Evolutionary conservation across 345 rosid species (phyloP).

Genomic region (Balakata baccata): DNA sequence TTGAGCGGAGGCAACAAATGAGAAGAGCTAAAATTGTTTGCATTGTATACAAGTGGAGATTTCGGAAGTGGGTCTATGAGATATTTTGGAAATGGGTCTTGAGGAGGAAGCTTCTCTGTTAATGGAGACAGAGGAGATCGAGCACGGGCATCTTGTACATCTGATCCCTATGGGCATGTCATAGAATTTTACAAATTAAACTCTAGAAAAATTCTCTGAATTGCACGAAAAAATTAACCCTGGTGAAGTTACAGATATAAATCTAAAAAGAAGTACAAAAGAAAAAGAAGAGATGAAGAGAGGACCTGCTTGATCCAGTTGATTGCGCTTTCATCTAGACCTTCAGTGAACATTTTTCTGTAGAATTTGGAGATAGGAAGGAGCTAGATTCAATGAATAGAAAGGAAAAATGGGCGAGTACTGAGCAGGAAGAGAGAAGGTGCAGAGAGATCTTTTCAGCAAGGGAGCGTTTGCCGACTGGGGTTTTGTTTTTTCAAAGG

Average conservation of each 20-base stretch:
- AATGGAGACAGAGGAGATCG: slow-evolving; percentile 62
- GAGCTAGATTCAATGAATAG: not conserved
- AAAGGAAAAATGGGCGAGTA: not conserved
- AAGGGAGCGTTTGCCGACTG: slow-evolving; percentile 23
- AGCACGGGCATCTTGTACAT: slow-evolving; percentile 40
- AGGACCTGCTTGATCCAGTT: slow-evolving; percentile 72
- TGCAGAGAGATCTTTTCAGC: slow-evolving; percentile 2
- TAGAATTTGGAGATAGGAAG: slow-evolving; percentile 2
- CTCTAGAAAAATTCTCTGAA: not conserved
- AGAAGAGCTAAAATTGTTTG: slow-evolving; percentile 35
- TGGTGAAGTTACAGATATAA: not conserved
- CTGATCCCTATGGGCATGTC: slow-evolving; percentile 32
- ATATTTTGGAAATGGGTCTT: slow-evolving; percentile 41
- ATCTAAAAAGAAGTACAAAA: not conserved
- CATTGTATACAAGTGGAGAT: slow-evolving; percentile 31
- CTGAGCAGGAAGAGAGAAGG: not conserved
- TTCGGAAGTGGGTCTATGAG: slow-evolving; percentile 28
- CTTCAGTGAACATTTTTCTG: slow-evolving; percentile 55
- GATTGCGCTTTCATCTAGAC: slow-evolving; percentile 62
- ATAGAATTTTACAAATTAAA: not conserved
- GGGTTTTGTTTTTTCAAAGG: slow-evolving; percentile 14
- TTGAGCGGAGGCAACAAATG: slow-evolving; percentile 57
- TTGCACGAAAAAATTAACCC: not conserved
- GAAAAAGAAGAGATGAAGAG: not conserved
- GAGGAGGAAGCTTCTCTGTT: slow-evolving; percentile 42